These are phyloP conservation scores for Backusella circina DNA, from an alignment of 192 early-diverging fungal species.

Conservation along the genomic window DNA sequence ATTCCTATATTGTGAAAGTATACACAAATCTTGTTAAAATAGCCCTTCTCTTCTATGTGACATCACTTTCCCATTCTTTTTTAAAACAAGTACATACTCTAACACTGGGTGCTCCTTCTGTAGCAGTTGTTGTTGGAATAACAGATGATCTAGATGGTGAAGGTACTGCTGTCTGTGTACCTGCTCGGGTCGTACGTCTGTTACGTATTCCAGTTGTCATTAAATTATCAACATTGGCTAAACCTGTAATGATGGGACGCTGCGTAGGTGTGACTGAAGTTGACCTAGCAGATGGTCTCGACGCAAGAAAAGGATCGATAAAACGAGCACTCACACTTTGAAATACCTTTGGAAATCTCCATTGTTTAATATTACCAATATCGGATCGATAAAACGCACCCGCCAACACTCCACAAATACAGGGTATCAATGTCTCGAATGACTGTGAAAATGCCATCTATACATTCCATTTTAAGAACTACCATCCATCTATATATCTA, in stretches of 20 bases:
- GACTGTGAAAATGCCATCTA: conserved; percentile 45
- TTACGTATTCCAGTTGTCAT: conserved; percentile 19
- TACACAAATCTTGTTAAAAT: neutral
- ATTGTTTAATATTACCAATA: conserved; percentile 46
- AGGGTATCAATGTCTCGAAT: conserved; percentile 40
- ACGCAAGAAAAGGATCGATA: conserved; percentile 47
- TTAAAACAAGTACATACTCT: conserved; percentile 6
- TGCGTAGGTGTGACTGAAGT: conserved; percentile 40
- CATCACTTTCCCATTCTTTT: neutral
- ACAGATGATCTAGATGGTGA: neutral
- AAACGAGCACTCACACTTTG: conserved; percentile 32
- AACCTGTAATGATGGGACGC: conserved; percentile 7
- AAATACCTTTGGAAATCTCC: conserved; percentile 46
- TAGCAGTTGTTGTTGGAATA: neutral
- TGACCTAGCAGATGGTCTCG: conserved; percentile 38
- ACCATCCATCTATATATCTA: neutral
- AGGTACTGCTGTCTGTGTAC: neutral
- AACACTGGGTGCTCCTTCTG: conserved; percentile 4
- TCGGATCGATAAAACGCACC: conserved; percentile 52
- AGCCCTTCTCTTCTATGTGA: neutral
- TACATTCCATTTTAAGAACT: neutral
- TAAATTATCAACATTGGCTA: conserved; percentile 10
- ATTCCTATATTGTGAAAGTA: conserved; percentile 12
- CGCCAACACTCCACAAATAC: conserved; percentile 44
- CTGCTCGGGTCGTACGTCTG: neutral